Conservation (phyloP, 148 eudicot genomes). For the Spergularia bocconei region DNA sequence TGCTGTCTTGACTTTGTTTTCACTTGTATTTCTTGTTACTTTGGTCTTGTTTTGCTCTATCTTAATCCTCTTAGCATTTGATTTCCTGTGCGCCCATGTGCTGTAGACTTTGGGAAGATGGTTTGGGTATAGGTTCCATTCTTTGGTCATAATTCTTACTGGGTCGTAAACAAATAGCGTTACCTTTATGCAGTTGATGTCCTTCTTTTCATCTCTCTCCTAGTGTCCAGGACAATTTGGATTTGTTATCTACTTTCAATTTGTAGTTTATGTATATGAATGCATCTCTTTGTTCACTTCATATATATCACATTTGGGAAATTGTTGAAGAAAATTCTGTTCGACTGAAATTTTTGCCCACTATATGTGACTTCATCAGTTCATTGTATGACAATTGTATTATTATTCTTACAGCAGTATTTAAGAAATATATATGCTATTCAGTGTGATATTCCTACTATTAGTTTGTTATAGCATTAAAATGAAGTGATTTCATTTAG, state of each 20-base stretch:
- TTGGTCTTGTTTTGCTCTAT: neutral
- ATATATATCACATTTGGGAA: neutral
- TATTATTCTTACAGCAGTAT: neutral
- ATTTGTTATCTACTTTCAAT: neutral
- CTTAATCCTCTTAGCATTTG: neutral
- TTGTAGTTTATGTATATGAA: neutral
- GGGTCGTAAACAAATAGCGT: neutral
- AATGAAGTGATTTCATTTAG: neutral
- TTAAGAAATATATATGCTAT: neutral
- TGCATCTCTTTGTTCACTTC: neutral
- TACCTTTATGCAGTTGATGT: neutral
- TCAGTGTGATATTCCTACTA: neutral
- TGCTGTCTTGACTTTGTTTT: conserved; percentile 1
- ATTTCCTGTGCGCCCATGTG: neutral
- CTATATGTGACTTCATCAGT: neutral
- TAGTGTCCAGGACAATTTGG: neutral
- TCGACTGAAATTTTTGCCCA: neutral
- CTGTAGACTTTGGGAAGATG: neutral
- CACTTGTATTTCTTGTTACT: neutral
- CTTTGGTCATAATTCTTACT: neutral
- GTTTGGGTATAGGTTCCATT: neutral
- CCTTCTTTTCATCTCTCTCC: neutral
- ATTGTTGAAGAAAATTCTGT: neutral
- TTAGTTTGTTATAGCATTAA: neutral
- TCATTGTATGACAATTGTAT: neutral